Conservation (phyloP, 2,329 filamentous ascomycete species). For the Rhynchosporium secalis region DNA sequence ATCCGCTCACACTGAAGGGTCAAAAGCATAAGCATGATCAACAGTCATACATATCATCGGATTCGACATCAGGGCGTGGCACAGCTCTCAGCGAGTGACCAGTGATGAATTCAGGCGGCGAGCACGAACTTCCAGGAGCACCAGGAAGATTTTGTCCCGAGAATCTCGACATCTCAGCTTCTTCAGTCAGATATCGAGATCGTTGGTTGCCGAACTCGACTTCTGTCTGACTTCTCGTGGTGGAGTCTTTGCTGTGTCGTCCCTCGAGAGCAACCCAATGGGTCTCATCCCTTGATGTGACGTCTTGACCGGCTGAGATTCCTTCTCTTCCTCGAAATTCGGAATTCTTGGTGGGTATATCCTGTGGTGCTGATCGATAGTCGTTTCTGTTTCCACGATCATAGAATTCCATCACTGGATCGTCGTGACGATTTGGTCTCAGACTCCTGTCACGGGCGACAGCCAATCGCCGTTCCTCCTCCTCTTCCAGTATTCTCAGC, state of each 20-base stretch:
- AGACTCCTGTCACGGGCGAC: background rate
- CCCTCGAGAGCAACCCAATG: slow-evolving; percentile 1
- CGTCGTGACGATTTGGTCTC: background rate
- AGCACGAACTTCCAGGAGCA: slow-evolving; percentile 3
- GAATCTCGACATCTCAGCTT: slow-evolving; percentile 6
- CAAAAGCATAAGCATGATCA: background rate
- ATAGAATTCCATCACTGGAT: no score
- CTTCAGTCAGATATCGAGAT: background rate
- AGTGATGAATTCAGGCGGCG: background rate
- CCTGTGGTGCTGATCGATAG: background rate
- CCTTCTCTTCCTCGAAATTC: background rate
- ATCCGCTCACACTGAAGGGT: background rate
- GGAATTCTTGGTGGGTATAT: no score
- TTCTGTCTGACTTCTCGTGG: background rate
- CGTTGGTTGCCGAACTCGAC: background rate
- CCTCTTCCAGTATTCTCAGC: background rate
- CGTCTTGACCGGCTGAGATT: background rate
- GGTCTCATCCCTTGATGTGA: background rate
- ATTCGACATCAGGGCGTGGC: background rate
- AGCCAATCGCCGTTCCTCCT: background rate
- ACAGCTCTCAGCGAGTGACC: background rate
- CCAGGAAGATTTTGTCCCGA: background rate
- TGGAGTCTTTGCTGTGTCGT: background rate
- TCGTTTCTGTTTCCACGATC: background rate
- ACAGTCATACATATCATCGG: background rate